These are phyloP conservation scores for Ophiostoma ips DNA, from an alignment of 2,329 filamentous ascomycete genomes.

Conservation along the genomic window DNA sequence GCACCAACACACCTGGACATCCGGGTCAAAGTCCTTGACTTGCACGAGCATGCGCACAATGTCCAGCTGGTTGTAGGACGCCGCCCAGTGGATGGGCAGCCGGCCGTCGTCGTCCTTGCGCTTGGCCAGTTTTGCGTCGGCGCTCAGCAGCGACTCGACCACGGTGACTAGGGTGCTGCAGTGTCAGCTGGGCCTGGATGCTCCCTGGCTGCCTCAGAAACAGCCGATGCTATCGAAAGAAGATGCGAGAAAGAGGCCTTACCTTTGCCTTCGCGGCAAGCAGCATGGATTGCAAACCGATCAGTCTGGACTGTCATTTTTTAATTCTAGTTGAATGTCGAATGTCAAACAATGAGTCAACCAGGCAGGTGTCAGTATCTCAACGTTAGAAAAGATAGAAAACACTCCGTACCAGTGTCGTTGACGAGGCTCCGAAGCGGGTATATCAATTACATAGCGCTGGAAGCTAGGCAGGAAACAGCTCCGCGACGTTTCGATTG, in stretches of 20 bases:
- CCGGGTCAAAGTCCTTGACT: constrained; percentile 63
- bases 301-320: constrained; percentile 10
- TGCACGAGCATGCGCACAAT: constrained; percentile 62
- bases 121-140: constrained; percentile 63
- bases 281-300: constrained; percentile 76
- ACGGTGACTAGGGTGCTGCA: constrained; percentile 19
- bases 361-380: too few relatives aligned
- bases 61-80: constrained; percentile 63
- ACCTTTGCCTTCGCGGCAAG: constrained; percentile 75
- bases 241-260: too few relatives aligned
- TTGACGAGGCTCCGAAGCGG: too few relatives aligned
- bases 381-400: too few relatives aligned
- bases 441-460: too few relatives aligned
- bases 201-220: too few relatives aligned
- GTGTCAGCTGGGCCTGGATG: too few relatives aligned
- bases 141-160: constrained; percentile 52
- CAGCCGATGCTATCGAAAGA: constrained; percentile 13
- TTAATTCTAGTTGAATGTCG: too few relatives aligned
- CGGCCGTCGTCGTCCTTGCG: constrained; percentile 74
- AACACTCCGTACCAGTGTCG: too few relatives aligned
- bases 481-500: too few relatives aligned
- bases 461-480: too few relatives aligned
- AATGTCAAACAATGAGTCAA: too few relatives aligned
- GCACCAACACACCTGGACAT: constrained; percentile 40
- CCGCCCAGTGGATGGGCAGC: constrained; percentile 87